Conservation (phyloP, 805 yeast species). For the Pichia ethanolica region DNA sequence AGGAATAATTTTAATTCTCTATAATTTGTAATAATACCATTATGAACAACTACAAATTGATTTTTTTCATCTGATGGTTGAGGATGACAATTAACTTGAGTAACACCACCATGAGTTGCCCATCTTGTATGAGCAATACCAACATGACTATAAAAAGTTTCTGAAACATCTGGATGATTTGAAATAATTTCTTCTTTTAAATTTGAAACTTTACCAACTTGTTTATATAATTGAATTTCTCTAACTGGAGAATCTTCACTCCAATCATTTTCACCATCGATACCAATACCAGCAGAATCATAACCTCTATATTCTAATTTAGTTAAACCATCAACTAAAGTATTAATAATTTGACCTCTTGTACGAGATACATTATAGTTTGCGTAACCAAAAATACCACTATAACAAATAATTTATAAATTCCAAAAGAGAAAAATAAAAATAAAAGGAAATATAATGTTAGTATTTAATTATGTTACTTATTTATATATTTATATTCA, state of each 20-base stretch:
- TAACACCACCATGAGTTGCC: slow-evolving; percentile 99
- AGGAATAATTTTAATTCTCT: slow-evolving; percentile 83
- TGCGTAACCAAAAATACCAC: slow-evolving; percentile 98
- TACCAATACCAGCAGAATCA: slow-evolving; percentile 94
- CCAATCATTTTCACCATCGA: slow-evolving; percentile 69
- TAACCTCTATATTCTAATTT: slow-evolving; percentile 97
- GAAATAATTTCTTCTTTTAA: slow-evolving; percentile 58
- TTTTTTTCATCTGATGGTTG: slow-evolving; percentile 78
- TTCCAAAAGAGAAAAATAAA: not conserved
- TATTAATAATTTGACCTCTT: slow-evolving; percentile 87
- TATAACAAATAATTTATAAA: not conserved
- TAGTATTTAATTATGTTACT: too few relatives aligned
- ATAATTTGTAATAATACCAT: slow-evolving; percentile 96
- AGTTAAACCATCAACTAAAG: slow-evolving; percentile 74
- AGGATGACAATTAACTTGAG: slow-evolving; percentile 85
- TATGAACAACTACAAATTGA: slow-evolving; percentile 91
- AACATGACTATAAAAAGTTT: slow-evolving; percentile 72
- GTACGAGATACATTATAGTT: slow-evolving; percentile 88
- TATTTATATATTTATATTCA: too few relatives aligned
- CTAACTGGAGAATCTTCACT: slow-evolving; percentile 34
- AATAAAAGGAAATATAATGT: not conserved
- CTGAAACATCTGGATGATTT: slow-evolving; percentile 47
- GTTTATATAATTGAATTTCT: slow-evolving; percentile 67
- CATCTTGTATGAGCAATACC: slow-evolving; percentile 99
- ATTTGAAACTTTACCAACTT: slow-evolving; percentile 85